Percentiles rank a stretch among this genome's conserved stretches.
phyloP scores from a whole-genome alignment of 805 yeast species.

The Candida glaebosa region DNA sequence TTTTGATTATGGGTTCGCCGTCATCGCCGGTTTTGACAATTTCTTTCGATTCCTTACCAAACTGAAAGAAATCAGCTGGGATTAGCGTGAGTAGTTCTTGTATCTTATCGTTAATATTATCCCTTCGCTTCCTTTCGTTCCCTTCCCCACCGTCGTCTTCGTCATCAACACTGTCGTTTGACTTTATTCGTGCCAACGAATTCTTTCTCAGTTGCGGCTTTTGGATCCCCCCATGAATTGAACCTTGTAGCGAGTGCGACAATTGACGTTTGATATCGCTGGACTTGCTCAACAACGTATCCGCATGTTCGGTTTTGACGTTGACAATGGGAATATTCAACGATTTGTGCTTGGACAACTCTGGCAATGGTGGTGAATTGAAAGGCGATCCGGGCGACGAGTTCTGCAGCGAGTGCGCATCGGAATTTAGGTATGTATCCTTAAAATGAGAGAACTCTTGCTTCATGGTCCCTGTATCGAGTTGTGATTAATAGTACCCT shows the following conservation, averaged over 20 bases:
- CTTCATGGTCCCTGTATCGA: background rate
- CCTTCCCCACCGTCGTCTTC: slow-evolving; percentile 32
- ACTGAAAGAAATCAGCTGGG: slow-evolving; percentile 34
- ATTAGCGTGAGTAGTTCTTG: slow-evolving; percentile 39
- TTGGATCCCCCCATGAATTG: slow-evolving; percentile 21
- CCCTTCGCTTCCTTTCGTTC: slow-evolving; percentile 40
- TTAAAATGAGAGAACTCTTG: slow-evolving; percentile 6
- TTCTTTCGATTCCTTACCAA: slow-evolving; percentile 19
- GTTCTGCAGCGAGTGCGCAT: background rate
- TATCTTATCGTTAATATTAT: slow-evolving; percentile 42
- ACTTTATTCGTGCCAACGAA: slow-evolving; percentile 22
- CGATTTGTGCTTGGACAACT: slow-evolving; percentile 5
- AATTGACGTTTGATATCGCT: slow-evolving; percentile 40
- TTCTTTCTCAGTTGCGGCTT: slow-evolving; percentile 38
- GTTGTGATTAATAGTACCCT: background rate
- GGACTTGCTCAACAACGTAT: slow-evolving; percentile 26
- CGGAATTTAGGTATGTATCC: slow-evolving; percentile 4
- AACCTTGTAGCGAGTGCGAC: slow-evolving; percentile 33
- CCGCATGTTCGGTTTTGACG: slow-evolving; percentile 22
- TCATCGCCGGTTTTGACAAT: slow-evolving; percentile 12
- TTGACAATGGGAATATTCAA: slow-evolving; percentile 27
- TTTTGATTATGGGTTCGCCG: slow-evolving; percentile 25
- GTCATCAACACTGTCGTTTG: slow-evolving; percentile 17
- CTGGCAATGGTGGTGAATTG: slow-evolving; percentile 4
- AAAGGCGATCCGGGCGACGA: slow-evolving; percentile 5